Evolutionary conservation across 176 grass and related monocot genomes (phyloP).

Genomic region (Cymbopogon citratus): DNA sequence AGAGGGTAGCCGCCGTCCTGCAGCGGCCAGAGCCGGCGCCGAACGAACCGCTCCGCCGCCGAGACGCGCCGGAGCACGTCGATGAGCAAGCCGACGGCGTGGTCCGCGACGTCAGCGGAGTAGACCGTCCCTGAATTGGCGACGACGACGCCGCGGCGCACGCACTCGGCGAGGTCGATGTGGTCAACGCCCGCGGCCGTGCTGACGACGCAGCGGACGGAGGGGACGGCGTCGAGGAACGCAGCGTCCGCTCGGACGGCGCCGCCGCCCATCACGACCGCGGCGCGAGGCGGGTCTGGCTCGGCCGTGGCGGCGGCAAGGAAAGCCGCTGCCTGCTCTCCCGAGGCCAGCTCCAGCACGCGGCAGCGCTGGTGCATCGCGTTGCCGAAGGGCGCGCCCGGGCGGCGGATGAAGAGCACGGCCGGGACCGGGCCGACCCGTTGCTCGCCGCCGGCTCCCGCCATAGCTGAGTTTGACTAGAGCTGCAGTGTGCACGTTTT

Average conservation of each 20-base stretch:
- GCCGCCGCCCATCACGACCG: background rate
- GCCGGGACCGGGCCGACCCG: background rate
- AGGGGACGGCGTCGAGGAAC: slow-evolving; percentile 18
- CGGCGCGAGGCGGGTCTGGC: slow-evolving; percentile 22
- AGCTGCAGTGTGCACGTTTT: background rate
- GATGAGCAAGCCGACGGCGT: slow-evolving; percentile 29
- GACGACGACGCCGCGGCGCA: slow-evolving; percentile 32
- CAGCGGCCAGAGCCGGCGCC: no score
- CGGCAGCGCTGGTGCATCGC: slow-evolving; percentile 23
- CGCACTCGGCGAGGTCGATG: slow-evolving; percentile 49
- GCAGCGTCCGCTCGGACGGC: background rate
- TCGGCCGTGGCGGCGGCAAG: slow-evolving; percentile 2
- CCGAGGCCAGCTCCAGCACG: slow-evolving; percentile 15
- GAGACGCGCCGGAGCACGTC: no score
- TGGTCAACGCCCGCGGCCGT: slow-evolving; percentile 39
- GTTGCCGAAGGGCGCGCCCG: background rate
- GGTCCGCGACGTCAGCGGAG: slow-evolving; percentile 41
- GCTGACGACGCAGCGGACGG: slow-evolving; percentile 36
- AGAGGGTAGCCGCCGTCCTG: background rate
- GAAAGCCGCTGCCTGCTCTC: background rate
- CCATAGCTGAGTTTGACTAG: background rate
- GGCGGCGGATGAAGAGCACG: slow-evolving; percentile 14
- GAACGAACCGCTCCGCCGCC: no score
- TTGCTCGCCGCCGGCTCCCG: background rate
- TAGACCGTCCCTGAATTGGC: slow-evolving; percentile 52